Evolutionary conservation across 78 protist species (phyloP).

Genomic region (Bigelowiella natans): DNA sequence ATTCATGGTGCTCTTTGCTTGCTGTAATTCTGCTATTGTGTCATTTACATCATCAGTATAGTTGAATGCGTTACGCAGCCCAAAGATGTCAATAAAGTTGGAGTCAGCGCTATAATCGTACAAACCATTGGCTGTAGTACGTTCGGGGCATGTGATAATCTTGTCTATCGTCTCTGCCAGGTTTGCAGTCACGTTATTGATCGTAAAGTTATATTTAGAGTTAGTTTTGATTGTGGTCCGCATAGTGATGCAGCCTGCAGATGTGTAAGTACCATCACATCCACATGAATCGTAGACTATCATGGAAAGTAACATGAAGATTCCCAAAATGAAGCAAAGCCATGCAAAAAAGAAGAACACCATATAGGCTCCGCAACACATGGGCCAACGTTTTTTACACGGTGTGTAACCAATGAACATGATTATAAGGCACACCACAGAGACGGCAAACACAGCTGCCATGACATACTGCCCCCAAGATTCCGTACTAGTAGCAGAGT

Average conservation of each 20-base stretch:
- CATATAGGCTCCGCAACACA: background rate
- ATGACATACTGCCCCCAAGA: no score
- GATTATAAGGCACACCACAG: no score
- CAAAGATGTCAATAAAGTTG: background rate
- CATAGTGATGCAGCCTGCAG: background rate
- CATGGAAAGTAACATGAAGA: background rate
- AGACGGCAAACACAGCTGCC: no score
- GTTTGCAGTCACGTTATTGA: background rate
- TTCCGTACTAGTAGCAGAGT: no score
- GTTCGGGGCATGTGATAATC: background rate
- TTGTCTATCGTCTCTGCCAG: background rate
- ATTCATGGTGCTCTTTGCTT: no score
- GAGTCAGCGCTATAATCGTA: background rate
- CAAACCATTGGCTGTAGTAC: background rate
- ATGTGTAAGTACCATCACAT: background rate
- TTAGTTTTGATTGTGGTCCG: background rate
- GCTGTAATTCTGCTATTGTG: no score
- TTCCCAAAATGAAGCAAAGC: background rate
- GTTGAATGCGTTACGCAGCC: background rate
- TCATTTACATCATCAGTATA: background rate
- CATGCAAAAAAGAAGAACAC: background rate
- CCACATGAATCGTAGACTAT: background rate
- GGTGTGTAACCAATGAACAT: no score
- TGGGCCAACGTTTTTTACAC: background rate
- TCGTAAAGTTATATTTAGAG: background rate